Base-by-base conservation (phyloP, 2,329 filamentous ascomycete genomes). In the Capronia coronata region DNA sequence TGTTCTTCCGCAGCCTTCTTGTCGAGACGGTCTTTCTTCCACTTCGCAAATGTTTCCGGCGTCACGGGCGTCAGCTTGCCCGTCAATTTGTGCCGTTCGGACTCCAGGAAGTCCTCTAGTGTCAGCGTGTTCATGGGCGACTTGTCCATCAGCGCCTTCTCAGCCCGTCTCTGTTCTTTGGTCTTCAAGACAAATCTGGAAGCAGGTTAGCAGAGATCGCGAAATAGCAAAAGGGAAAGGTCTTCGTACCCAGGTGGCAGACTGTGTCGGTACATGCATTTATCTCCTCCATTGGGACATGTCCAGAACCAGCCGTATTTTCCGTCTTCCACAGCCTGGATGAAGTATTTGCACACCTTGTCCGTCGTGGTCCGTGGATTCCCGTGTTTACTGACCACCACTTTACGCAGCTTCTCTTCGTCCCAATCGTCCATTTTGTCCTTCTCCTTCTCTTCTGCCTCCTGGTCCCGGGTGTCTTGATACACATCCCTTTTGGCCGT, bases 241-340 rank as follows among this genome's bases (percentile, higher is more conserved):
- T 48, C 42, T 37, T 80, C 86, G 64, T 80, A 94, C 87, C 93
- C 93, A 64, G 90, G 86, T 61, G 94, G 93, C 62, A 98, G 77
- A 63, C 86, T 89, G 69, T 98, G 93, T 71, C 86, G 90, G 68
- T 98, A 98, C 84, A 93, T 97, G 85, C 93, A 98, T 71, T 95
- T 87, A 66, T 98, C 86, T 57, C 87, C 91, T 58, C 89, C 90
- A 64, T 97, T 97, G 40, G 93, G 93, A 78, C 93, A 98, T 52
- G 82, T 77, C 93, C 93, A 98, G 72, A 98, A 97, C 93, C 93
- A 98, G 56, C 93, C 93, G 64, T 98, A 98, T 71, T 97, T 98
- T 63, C 89, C 87, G 65, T 98, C 93, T 71, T 98, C 93, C 56
- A 98, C 93, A 21, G 93, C 93, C 60, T 90, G 84, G 66, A 97